Conservation (phyloP, 139 green algal genomes). For the Auxenochlorella pyrenoidosa region DNA sequence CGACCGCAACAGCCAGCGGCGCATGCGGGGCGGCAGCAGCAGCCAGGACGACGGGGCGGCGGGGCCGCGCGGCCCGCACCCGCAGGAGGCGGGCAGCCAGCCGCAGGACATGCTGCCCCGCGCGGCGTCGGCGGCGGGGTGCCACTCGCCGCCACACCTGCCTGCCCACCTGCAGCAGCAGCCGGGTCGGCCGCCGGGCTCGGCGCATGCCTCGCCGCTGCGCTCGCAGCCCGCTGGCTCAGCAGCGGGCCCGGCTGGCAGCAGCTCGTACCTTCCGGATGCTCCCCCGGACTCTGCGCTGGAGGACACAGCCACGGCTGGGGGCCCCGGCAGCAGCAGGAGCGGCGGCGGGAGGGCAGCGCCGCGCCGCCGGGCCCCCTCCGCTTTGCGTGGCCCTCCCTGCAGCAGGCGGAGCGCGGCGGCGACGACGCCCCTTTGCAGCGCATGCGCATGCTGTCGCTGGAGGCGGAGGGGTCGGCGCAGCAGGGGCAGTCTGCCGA, state of each 20-base stretch:
- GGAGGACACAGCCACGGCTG: slow-evolving; percentile 25
- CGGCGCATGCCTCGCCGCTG: background rate
- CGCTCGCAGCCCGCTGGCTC: background rate
- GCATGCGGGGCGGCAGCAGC: background rate
- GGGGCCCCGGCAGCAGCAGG: background rate
- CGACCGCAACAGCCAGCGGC: slow-evolving; percentile 28
- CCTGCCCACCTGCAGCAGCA: background rate
- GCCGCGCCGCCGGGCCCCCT: background rate
- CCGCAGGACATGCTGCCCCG: background rate
- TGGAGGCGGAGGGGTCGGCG: slow-evolving; percentile 23
- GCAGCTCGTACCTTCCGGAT: slow-evolving; percentile 31
- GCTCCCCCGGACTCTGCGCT: slow-evolving; percentile 10
- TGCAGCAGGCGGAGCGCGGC: background rate
- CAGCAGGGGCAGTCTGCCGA: background rate
- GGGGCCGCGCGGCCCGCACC: background rate
- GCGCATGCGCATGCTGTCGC: slow-evolving; percentile 31
- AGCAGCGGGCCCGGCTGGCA: background rate
- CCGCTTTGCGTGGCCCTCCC: too few species aligned
- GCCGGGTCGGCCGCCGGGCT: background rate
- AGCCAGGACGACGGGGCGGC: background rate
- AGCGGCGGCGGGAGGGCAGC: background rate
- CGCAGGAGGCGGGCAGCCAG: slow-evolving; percentile 4
- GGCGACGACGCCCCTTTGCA: background rate
- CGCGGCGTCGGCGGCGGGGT: background rate
- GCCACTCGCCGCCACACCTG: slow-evolving; percentile 22